Conservation (phyloP, 208 protist species). For the Trypanosoma congolense region DNA sequence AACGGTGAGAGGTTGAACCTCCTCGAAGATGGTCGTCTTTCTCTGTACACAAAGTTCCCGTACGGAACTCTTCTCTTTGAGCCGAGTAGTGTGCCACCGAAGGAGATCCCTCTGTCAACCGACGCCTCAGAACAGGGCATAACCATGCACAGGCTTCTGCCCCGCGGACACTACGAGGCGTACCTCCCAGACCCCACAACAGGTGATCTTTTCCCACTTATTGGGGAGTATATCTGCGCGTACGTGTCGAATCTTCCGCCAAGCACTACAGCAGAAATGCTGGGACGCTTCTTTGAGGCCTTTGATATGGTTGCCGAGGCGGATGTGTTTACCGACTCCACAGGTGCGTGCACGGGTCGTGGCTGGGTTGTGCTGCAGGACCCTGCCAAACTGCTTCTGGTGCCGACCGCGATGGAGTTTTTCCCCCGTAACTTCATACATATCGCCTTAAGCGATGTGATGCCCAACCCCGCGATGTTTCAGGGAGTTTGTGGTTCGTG, state of each 20-base stretch:
- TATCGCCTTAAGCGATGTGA: slow-evolving; percentile 49
- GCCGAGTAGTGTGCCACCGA: slow-evolving; percentile 41
- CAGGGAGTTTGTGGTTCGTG: not conserved
- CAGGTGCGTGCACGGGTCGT: slow-evolving; percentile 48
- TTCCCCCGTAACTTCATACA: slow-evolving; percentile 58
- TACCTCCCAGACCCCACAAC: slow-evolving; percentile 45
- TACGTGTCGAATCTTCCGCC: slow-evolving; percentile 70
- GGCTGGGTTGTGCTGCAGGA: slow-evolving; percentile 76
- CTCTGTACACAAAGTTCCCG: slow-evolving; percentile 55
- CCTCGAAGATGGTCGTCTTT: slow-evolving; percentile 66
- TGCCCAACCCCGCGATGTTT: slow-evolving; percentile 31
- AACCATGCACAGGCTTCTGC: slow-evolving; percentile 58
- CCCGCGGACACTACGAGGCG: slow-evolving; percentile 61
- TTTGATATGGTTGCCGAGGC: slow-evolving; percentile 71
- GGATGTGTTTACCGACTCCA: slow-evolving; percentile 40
- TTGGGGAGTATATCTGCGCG: slow-evolving; percentile 35
- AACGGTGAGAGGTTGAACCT: slow-evolving; percentile 58
- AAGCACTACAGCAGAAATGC: slow-evolving; percentile 63
- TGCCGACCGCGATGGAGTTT: slow-evolving; percentile 65
- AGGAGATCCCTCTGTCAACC: slow-evolving; percentile 48
- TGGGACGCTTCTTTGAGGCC: slow-evolving; percentile 69
- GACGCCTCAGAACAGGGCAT: slow-evolving; percentile 47
- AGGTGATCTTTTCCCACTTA: slow-evolving; percentile 17
- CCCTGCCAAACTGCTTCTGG: slow-evolving; percentile 37
- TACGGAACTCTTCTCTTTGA: slow-evolving; percentile 67